Conservation (phyloP, 108 stramenopile species). For the Mayamaea pseudoterrestris region DNA sequence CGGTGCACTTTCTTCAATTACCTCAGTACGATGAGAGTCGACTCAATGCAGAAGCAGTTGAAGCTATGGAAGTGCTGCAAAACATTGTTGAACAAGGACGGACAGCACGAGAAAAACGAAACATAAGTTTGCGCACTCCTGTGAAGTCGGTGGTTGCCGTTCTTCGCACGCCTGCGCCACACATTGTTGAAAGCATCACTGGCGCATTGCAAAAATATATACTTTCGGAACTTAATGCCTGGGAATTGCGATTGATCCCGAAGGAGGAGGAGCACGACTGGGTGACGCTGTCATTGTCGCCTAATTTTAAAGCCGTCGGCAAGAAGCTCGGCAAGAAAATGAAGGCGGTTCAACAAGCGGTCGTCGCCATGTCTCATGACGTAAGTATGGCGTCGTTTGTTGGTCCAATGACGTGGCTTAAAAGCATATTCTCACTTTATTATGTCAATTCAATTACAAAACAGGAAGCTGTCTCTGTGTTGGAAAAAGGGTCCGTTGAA, state of each 20-base stretch:
- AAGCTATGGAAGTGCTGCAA: conserved; percentile 88
- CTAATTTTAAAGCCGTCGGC: conserved; percentile 84
- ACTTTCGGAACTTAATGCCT: conserved; percentile 91
- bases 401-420: too few relatives aligned
- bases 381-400: too few relatives aligned
- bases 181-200: conserved; percentile 60
- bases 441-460: too few relatives aligned
- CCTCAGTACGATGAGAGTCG: conserved; percentile 75
- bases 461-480: conserved; percentile 61
- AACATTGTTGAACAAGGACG: conserved; percentile 88
- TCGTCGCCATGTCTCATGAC: conserved; percentile 50
- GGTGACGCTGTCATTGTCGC: conserved; percentile 85
- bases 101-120: conserved; percentile 86
- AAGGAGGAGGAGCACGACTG: conserved; percentile 80
- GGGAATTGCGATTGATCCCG: conserved; percentile 72
- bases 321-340: conserved; percentile 93
- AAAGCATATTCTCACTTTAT: too few relatives aligned
- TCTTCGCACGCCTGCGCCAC: conserved; percentile 58
- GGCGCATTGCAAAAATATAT: conserved; percentile 89
- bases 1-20: conserved; percentile 88
- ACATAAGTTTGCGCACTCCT: conserved; percentile 84
- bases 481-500: conserved; percentile 63
- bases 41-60: conserved; percentile 78
- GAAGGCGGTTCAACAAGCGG: conserved; percentile 45
- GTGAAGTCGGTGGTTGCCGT: conserved; percentile 89